A percentile compares a stretch with the other conserved stretches of the same genome.
These are phyloP conservation scores for Kuraishia floccosa DNA, from an alignment of 805 yeast genomes.

Conservation along the genomic window DNA sequence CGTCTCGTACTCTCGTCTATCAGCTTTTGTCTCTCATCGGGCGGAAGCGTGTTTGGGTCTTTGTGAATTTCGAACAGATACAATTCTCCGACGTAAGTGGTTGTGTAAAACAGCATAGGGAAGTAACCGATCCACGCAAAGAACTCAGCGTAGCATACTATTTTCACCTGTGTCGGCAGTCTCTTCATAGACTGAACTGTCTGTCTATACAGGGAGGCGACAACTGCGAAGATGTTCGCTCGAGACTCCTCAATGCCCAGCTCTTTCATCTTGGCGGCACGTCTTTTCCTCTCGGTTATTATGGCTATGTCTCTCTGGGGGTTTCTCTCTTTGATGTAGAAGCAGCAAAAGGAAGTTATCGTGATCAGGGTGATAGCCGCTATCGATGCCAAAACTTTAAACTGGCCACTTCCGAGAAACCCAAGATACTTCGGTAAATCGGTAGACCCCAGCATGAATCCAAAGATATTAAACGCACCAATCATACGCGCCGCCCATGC, in stretches of 20 bases:
- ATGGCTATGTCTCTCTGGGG: slow-evolving; percentile 31
- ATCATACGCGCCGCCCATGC: slow-evolving; percentile 62
- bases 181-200: slow-evolving; percentile 21
- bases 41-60: slow-evolving; percentile 27
- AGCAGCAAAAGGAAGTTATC: slow-evolving; percentile 27
- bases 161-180: slow-evolving; percentile 38
- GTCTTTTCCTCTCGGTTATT: slow-evolving; percentile 23
- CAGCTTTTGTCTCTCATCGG: slow-evolving; percentile 18
- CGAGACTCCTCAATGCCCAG: slow-evolving; percentile 22
- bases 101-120: slow-evolving; percentile 53
- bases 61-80: slow-evolving; percentile 27
- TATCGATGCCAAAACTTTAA: slow-evolving; percentile 33
- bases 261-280: slow-evolving; percentile 17
- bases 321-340: slow-evolving; percentile 33
- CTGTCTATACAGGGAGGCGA: slow-evolving; percentile 18
- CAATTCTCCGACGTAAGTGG: slow-evolving; percentile 54
- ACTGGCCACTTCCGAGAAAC: slow-evolving; percentile 34
- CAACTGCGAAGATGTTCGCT: slow-evolving; percentile 7
- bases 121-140: slow-evolving; percentile 64
- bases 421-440: slow-evolving; percentile 26
- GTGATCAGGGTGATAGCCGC: slow-evolving; percentile 29
- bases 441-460: slow-evolving; percentile 40
- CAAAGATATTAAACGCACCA: slow-evolving; percentile 46
- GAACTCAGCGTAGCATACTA: slow-evolving; percentile 45
- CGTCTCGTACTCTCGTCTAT: slow-evolving; percentile 36